Percentiles rank a stretch among this genome's conserved stretches.
Evolutionary conservation across 2,329 filamentous ascomycete genomes (phyloP).

Genomic region (Epichloe hybrida): DNA sequence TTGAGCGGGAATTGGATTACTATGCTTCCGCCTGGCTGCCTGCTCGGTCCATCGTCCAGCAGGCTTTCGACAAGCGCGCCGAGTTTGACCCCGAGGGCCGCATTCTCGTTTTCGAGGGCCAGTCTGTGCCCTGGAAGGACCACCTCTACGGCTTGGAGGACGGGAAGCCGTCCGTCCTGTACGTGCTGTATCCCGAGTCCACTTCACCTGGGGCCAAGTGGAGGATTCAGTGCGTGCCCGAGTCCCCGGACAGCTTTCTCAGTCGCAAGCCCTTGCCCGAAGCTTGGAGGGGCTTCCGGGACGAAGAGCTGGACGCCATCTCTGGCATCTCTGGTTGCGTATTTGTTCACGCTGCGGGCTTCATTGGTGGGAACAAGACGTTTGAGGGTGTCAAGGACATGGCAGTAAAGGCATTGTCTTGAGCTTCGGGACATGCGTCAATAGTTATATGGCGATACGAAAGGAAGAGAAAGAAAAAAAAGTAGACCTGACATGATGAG

Average conservation of each 20-base stretch:
- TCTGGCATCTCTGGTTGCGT: conserved; percentile 60
- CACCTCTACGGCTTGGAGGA: conserved; percentile 81
- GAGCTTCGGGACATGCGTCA: not conserved
- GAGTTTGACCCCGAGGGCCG: conserved; percentile 61
- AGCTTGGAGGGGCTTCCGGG: conserved; percentile 81
- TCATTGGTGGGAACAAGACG: conserved; percentile 90
- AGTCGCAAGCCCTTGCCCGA: conserved; percentile 86
- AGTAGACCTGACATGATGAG: not conserved
- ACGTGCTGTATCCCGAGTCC: conserved; percentile 85
- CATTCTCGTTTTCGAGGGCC: conserved; percentile 64
- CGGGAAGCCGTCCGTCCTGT: conserved; percentile 49
- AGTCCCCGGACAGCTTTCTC: conserved; percentile 72
- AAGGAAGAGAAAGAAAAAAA: not conserved
- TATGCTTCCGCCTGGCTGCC: conserved; percentile 72
- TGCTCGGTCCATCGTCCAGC: conserved; percentile 63
- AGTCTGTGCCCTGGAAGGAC: conserved; percentile 88
- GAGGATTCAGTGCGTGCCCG: conserved; percentile 87
- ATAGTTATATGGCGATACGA: not conserved
- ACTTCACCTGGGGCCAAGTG: conserved; percentile 65
- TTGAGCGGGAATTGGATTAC: conserved; percentile 66
- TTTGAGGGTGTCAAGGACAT: conserved; percentile 79
- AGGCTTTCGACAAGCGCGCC: conserved; percentile 57
- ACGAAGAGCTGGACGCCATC: conserved; percentile 67
- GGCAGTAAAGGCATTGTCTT: conserved; percentile 59
- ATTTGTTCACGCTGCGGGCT: conserved; percentile 88